phyloP scores from a whole-genome alignment of 371 early-diverging fungal species.

The Thermomucor indicae-seudaticae region DNA sequence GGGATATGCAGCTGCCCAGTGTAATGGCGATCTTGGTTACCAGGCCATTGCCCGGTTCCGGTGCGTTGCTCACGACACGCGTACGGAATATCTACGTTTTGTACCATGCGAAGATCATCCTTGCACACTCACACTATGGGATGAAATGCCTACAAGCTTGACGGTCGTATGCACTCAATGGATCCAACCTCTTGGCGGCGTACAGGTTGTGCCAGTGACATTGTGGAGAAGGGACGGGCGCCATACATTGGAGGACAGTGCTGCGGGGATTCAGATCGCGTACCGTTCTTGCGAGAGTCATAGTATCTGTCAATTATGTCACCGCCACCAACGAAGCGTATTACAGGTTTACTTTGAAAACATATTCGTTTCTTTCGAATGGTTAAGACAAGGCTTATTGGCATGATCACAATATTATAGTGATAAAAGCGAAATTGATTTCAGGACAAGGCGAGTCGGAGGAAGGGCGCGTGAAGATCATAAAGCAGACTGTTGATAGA shows the following conservation, averaged over 20 bases:
- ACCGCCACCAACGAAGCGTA: no score
- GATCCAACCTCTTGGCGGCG: background rate
- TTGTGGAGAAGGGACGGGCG: no score
- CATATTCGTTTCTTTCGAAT: slow-evolving; percentile 4
- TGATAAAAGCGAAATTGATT: background rate
- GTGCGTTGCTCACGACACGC: slow-evolving; percentile 7
- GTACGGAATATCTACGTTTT: background rate
- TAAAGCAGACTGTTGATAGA: no score
- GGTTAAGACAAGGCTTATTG: slow-evolving; percentile 6
- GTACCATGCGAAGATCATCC: background rate
- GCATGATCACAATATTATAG: background rate
- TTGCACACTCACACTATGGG: background rate
- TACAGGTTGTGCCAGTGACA: no score
- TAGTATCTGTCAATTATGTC: background rate
- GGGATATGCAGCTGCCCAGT: slow-evolving; percentile 7
- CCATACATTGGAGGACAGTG: no score
- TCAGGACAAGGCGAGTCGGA: slow-evolving; percentile 5
- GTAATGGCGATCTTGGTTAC: slow-evolving; percentile 3
- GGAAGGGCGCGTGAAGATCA: slow-evolving; percentile 8
- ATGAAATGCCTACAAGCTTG: background rate
- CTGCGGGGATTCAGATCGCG: no score
- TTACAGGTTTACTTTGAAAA: no score
- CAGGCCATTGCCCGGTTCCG: slow-evolving; percentile 2
- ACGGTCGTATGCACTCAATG: slow-evolving; percentile 5
- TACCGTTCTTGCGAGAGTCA: no score